A percentile compares a stretch with the other conserved stretches of the same genome.
phyloP scores from a whole-genome alignment of 495 filamentous ascomycete species.

The Xylaria intraflava region DNA sequence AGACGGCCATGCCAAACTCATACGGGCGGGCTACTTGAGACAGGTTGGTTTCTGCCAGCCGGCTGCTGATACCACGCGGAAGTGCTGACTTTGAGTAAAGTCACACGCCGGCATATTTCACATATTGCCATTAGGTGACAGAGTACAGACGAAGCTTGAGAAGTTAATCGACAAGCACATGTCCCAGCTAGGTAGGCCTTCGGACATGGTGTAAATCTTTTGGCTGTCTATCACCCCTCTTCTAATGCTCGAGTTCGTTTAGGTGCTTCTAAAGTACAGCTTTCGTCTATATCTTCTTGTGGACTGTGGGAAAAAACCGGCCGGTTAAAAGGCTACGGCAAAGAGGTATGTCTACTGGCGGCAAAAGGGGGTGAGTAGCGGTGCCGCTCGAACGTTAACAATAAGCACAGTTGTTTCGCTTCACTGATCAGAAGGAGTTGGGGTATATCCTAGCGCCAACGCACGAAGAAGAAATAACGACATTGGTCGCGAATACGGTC shows the following conservation, averaged over 20 bases:
- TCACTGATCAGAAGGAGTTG: constrained; percentile 71
- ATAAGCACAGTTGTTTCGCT: constrained; percentile 60
- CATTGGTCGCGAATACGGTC: constrained; percentile 63
- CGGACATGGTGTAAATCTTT: neutral
- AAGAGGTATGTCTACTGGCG: constrained; percentile 46
- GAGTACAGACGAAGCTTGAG: constrained; percentile 87
- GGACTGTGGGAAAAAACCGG: constrained; percentile 64
- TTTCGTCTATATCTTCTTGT: constrained; percentile 84
- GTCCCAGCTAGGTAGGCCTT: constrained; percentile 57
- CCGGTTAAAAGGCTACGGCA: constrained; percentile 49
- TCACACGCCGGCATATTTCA: constrained; percentile 90
- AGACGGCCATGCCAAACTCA: constrained; percentile 67
- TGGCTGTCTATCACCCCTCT: neutral
- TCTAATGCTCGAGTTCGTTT: neutral
- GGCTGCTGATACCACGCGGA: neutral
- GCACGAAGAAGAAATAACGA: constrained; percentile 94
- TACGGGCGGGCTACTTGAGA: constrained; percentile 73
- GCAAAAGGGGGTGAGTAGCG: neutral
- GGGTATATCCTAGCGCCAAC: constrained; percentile 81
- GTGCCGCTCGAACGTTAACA: neutral
- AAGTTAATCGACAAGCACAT: constrained; percentile 83
- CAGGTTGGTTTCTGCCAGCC: constrained; percentile 44
- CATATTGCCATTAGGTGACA: constrained; percentile 78
- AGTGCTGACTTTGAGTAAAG: constrained; percentile 21
- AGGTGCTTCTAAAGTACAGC: constrained; percentile 81